A percentile compares a stretch with the other conserved stretches of the same genome.
Evolutionary conservation across 2,329 filamentous ascomycete genomes (phyloP).

Genomic region (Monascus ruber): DNA sequence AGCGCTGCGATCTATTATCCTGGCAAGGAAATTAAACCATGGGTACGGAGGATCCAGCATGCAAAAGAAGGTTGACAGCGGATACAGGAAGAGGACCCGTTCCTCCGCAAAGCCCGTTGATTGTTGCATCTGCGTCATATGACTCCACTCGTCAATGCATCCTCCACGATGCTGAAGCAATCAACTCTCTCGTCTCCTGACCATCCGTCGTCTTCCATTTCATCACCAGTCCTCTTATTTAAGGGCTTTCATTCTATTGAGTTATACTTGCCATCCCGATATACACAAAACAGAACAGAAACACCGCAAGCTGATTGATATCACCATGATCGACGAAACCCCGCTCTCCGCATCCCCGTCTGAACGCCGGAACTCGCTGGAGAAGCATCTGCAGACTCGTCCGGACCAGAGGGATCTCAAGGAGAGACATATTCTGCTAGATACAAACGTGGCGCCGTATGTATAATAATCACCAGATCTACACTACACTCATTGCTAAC

Average conservation of each 20-base stretch:
- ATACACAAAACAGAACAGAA: not conserved
- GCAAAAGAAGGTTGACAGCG: no score
- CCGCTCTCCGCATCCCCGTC: conserved; percentile 43
- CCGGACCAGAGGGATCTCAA: conserved; percentile 56
- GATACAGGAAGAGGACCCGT: no score
- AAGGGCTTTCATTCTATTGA: not conserved
- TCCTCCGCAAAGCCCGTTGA: no score
- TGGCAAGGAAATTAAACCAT: no score
- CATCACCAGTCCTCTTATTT: not conserved
- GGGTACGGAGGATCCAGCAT: no score
- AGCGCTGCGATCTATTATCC: no score
- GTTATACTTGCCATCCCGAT: not conserved
- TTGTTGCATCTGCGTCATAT: conserved; percentile 5
- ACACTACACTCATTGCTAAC: not conserved
- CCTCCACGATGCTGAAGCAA: not conserved
- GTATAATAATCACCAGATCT: conserved; percentile 9
- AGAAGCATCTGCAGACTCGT: conserved; percentile 60
- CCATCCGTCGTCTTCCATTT: not conserved
- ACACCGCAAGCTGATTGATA: not conserved
- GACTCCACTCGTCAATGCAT: conserved; percentile 5
- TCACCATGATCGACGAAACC: conserved; percentile 41
- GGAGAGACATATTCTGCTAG: conserved; percentile 55
- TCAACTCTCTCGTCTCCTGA: not conserved
- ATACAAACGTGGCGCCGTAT: conserved; percentile 57
- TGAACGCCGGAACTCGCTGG: conserved; percentile 54